These are phyloP conservation scores for Orbilia oligospora DNA, from an alignment of 2,329 filamentous ascomycete species.

Conservation along the genomic window DNA sequence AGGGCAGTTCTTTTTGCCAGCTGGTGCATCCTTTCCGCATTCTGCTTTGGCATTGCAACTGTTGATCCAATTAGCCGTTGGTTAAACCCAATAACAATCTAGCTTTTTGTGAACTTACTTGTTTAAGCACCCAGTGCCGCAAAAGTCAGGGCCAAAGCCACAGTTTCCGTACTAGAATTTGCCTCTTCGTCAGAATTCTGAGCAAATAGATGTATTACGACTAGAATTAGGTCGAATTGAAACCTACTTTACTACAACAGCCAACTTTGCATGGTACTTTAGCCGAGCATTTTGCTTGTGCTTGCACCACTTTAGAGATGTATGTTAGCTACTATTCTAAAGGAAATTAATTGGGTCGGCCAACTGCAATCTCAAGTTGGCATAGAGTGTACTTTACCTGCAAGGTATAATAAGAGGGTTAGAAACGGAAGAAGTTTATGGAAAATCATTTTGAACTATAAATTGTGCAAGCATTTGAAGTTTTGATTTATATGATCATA, in stretches of 20 bases:
- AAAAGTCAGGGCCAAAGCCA: constrained; percentile 26
- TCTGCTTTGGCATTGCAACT: constrained; percentile 20
- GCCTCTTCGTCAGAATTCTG: background rate
- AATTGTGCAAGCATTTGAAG: background rate
- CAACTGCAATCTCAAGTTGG: too few relatives aligned
- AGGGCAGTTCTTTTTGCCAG: constrained; percentile 12
- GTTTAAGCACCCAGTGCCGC: constrained; percentile 3
- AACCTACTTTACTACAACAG: constrained; percentile 33
- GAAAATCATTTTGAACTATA: background rate
- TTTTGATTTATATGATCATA: background rate
- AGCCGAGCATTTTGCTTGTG: constrained; percentile 28
- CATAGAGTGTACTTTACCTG: too few relatives aligned
- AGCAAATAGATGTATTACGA: background rate
- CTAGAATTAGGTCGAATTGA: background rate
- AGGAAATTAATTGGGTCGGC: too few relatives aligned
- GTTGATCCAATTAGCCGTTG: background rate
- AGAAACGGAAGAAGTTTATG: background rate
- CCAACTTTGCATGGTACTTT: constrained; percentile 26
- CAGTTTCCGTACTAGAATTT: constrained; percentile 6
- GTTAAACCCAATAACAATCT: too few relatives aligned
- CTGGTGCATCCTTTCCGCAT: constrained; percentile 18
- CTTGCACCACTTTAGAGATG: background rate
- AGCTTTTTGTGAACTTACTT: background rate
- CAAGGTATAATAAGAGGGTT: background rate
- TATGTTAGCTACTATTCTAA: background rate